Evolutionary conservation across 768 basidiomycete genomes (phyloP).

Genomic region (Tylopilus intermedius): DNA sequence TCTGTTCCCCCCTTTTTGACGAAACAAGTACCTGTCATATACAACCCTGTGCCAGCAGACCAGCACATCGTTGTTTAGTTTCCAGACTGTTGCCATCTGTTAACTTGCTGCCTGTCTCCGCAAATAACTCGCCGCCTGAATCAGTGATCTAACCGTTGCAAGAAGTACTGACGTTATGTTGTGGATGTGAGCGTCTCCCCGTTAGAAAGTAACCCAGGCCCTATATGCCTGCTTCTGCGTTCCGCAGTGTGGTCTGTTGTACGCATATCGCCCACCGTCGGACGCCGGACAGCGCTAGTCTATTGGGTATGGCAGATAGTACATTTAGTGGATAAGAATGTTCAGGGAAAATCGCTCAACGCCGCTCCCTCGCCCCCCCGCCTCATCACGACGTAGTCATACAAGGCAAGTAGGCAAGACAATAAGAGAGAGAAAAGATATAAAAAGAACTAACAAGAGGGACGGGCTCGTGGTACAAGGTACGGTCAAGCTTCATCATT

Average conservation of each 20-base stretch:
- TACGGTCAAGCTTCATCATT: constrained; percentile 11
- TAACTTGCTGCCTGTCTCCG: constrained; percentile 4
- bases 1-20: not conserved
- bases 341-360: constrained; percentile 12
- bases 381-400: constrained; percentile 20
- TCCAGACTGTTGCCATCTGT: not conserved
- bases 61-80: not conserved
- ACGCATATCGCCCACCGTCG: not conserved
- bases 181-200: not conserved
- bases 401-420: constrained; percentile 25
- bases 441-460: constrained; percentile 21
- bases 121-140: not conserved
- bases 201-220: not conserved
- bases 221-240: not conserved
- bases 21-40: constrained; percentile 17
- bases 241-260: not conserved
- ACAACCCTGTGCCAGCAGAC: constrained; percentile 9
- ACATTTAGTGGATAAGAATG: constrained; percentile 22
- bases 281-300: constrained; percentile 8
- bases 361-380: constrained; percentile 15
- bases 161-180: not conserved
- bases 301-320: constrained; percentile 25
- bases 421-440: constrained; percentile 3
- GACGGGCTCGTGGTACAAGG: constrained; percentile 4
- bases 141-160: constrained; percentile 8